Base-by-base conservation (phyloP, 1,284 basidiomycete genomes). In the Tilletia indica region DNA sequence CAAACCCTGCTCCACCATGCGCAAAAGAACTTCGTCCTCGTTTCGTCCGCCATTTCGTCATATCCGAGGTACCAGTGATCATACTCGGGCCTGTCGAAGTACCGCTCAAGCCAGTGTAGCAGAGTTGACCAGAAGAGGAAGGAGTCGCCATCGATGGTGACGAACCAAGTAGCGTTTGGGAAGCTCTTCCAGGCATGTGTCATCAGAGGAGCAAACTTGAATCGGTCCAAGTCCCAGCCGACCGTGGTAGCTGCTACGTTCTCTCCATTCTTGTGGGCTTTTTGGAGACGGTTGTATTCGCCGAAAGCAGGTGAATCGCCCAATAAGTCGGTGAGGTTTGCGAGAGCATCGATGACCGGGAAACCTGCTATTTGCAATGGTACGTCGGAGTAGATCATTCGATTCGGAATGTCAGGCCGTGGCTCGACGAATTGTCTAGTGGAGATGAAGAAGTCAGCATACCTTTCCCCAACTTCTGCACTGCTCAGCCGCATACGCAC, bases 371-470 rank as follows among this genome's bases (percentile, higher is more conserved):
- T 64, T 11, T 34, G 34, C 3, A 64, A n/a, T 4, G 61, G 14
- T 8, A 64, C 61, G 34, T 64, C 61, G 61, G 61, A 64, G 34
- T 64, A 64, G 31, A 64, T 42, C 31, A 64, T 9, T 2, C 61
- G 61, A 34, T 64, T 34, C 12, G 61, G 61, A 64, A 64, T 64
- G 61, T 64, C 61, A 5, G 61, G 61, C 39, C 61, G 38, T 34
- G 36, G 34, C 34, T 64, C 61, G 2, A 39, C 4, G 61, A 64
- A 42, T 14, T 64, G 61, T 38, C 61, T 64, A 6, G 21, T 6
- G 36, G 14, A 11, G 34, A 38, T 14, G 31, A 11, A 11, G 8
- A 16, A 16, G 19, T 38, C 61, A 64, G 61, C 5, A 16, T 31
- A 12, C 9, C 58, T 36, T 5, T 36, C 14, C 51, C 25, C 25